Percentiles rank a stretch among this genome's conserved stretches.
Conservation (phyloP, 2,329 filamentous ascomycete genomes). For the Fusarium subglutinans region DNA sequence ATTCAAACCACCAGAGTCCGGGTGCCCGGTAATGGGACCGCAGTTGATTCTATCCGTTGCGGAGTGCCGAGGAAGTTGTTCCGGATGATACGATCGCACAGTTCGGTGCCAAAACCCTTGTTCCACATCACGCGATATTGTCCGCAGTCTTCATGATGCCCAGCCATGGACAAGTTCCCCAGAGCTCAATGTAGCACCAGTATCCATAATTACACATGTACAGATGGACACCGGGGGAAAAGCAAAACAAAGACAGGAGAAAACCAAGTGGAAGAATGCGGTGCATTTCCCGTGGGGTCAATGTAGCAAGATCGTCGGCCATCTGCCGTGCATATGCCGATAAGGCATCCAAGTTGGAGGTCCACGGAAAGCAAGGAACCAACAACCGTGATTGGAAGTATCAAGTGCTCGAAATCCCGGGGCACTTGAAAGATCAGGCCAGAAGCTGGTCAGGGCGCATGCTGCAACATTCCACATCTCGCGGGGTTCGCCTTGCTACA, state of each 20-base stretch:
- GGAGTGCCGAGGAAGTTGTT: constrained; percentile 34
- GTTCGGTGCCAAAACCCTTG: constrained; percentile 5
- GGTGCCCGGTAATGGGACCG: background rate
- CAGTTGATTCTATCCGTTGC: constrained; percentile 4
- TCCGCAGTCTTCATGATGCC: background rate
- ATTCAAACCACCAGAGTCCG: constrained; percentile 9
- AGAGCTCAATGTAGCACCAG: constrained; percentile 10
- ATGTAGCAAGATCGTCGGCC: constrained; percentile 40
- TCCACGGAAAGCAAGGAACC: constrained; percentile 13
- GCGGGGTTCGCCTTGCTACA: constrained; percentile 21
- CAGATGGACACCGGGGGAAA: constrained; percentile 1
- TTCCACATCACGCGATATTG: constrained; percentile 35
- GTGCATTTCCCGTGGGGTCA: constrained; percentile 27
- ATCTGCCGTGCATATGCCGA: constrained; percentile 45
- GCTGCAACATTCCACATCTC: constrained; percentile 29
- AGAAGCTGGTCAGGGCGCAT: constrained; percentile 40
- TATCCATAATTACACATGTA: background rate
- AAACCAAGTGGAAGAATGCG: background rate
- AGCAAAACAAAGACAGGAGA: constrained; percentile 12
- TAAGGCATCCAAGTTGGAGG: constrained; percentile 35
- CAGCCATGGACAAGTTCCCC: constrained; percentile 9
- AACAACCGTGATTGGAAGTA: constrained; percentile 37
- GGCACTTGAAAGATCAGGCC: constrained; percentile 39
- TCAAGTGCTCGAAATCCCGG: constrained; percentile 11
- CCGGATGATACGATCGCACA: constrained; percentile 34